These are phyloP conservation scores for Sphagnum contortum DNA, from an alignment of 225 moss, liverwort and hornwort genomes.

Conservation along the genomic window DNA sequence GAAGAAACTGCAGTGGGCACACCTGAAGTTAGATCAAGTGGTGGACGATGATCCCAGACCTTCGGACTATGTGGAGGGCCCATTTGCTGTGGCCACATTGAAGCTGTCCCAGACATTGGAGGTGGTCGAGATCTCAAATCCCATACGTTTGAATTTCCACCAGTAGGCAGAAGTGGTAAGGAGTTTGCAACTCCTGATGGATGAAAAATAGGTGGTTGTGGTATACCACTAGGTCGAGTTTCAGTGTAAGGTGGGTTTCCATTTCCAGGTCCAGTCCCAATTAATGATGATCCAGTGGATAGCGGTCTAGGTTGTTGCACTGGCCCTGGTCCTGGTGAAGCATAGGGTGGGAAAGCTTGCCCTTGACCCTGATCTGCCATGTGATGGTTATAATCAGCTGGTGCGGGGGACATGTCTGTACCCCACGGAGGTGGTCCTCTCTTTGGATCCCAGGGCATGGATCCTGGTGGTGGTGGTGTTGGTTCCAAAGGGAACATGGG, in stretches of 20 bases:
- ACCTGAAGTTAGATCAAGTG: background rate
- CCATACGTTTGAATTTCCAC: background rate
- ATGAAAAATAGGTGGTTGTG: background rate
- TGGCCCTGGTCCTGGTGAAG: background rate
- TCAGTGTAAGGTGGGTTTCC: background rate
- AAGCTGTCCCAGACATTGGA: background rate
- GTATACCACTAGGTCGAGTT: background rate
- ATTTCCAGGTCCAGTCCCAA: background rate
- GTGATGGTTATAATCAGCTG: slow-evolving; percentile 1
- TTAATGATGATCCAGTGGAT: background rate
- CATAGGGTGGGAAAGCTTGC: slow-evolving; percentile 1
- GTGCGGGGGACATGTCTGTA: no score
- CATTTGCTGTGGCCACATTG: no score
- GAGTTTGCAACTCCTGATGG: background rate
- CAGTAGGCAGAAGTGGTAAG: background rate
- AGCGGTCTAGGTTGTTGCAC: background rate
- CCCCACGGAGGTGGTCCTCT: background rate
- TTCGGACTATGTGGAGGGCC: no score
- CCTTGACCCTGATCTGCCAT: slow-evolving; percentile 1
- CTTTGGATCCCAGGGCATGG: background rate
- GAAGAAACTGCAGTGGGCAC: background rate
- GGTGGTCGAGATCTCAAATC: background rate
- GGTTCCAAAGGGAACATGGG: background rate
- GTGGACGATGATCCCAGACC: background rate
- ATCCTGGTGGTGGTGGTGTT: background rate